Conservation (phyloP, 306 rosid species). For the Lathyrus sativus region DNA sequence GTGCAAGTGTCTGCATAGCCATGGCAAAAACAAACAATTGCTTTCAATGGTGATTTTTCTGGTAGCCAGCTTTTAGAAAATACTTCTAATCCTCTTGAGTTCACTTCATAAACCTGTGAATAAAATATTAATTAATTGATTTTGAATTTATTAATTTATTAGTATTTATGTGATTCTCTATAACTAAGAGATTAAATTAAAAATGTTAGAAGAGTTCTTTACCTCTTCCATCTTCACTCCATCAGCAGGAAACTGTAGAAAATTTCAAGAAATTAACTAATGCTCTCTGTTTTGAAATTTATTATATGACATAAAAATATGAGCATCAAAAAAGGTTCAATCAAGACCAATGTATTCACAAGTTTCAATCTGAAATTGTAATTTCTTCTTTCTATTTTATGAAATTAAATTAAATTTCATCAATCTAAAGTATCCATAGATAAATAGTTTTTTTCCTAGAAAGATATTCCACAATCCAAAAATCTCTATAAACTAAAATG, state of each 20-base stretch:
- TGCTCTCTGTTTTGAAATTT: not conserved
- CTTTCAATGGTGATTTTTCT: conserved; percentile 44
- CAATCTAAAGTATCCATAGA: not conserved
- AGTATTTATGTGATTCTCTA: not conserved
- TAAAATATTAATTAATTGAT: not conserved
- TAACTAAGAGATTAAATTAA: not conserved
- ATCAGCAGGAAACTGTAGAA: conserved; percentile 46
- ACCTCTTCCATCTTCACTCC: conserved; percentile 54
- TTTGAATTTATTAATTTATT: not conserved
- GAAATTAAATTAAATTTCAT: not conserved
- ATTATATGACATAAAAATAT: not conserved
- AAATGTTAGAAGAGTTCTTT: not conserved
- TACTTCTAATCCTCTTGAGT: conserved; percentile 53
- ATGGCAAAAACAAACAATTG: conserved; percentile 52
- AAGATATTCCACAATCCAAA: not conserved
- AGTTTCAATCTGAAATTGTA: not conserved
- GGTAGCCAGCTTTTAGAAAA: conserved; percentile 58
- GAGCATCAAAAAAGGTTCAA: not conserved
- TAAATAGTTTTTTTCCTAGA: not conserved
- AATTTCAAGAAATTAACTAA: conserved; percentile 8
- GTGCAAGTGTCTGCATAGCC: conserved; percentile 63
- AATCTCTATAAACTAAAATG: not conserved
- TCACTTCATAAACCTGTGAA: conserved; percentile 51
- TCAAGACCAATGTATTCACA: not conserved
- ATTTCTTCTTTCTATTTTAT: not conserved